Conservation (phyloP, 1,284 basidiomycete genomes). For the Coniferiporia weirii region DNA sequence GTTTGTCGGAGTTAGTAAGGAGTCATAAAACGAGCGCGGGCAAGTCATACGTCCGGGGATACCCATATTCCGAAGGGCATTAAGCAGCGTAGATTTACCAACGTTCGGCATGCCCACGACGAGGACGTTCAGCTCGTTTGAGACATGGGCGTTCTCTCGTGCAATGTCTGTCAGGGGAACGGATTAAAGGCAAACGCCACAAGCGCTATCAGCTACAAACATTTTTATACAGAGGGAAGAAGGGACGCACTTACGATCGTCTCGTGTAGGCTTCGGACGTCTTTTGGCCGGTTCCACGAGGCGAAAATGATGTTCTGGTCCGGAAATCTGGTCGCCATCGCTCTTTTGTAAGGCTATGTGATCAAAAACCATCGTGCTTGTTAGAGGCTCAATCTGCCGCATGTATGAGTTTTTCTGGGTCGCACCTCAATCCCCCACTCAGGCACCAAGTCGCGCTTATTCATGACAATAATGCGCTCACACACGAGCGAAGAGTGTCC, state of each 20-base stretch:
- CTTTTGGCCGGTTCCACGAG: constrained; percentile 60
- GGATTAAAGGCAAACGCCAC: background rate
- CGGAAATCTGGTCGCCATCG: constrained; percentile 63
- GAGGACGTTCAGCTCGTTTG: constrained; percentile 77
- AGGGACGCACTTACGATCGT: constrained; percentile 64
- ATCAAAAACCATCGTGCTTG: background rate
- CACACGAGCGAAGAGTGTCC: constrained; percentile 41
- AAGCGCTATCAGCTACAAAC: background rate
- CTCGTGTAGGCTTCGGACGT: constrained; percentile 58
- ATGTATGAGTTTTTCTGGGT: background rate
- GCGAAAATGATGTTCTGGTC: constrained; percentile 64
- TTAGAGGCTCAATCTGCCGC: background rate
- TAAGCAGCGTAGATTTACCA: constrained; percentile 93
- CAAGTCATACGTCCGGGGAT: constrained; percentile 70
- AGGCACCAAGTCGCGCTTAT: constrained; percentile 90
- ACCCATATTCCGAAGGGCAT: constrained; percentile 85
- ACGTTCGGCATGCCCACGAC: constrained; percentile 99
- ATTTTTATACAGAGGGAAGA: background rate
- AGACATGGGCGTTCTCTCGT: constrained; percentile 51
- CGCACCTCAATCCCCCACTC: constrained; percentile 78
- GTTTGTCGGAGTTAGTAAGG: background rate
- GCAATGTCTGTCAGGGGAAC: constrained; percentile 51
- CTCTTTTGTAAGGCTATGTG: constrained; percentile 59
- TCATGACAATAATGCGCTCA: constrained; percentile 87
- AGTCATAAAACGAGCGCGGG: background rate